Evolutionary conservation across 768 basidiomycete genomes (phyloP).

Genomic region (Suillus subalutaceus): DNA sequence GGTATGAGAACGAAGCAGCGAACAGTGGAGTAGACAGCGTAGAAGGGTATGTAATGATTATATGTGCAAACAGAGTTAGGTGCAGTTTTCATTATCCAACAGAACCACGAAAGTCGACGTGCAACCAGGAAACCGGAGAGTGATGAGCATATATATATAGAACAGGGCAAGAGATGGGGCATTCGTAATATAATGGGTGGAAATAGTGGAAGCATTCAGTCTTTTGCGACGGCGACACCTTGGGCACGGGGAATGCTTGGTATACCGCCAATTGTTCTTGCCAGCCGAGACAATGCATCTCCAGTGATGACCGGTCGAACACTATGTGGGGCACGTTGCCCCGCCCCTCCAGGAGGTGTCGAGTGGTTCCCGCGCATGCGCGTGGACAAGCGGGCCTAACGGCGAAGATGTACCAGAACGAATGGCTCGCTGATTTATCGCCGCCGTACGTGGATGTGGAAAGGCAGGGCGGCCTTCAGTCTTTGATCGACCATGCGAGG

Average conservation of each 20-base stretch:
- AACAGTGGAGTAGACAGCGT: constrained; percentile 15
- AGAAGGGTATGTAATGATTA: constrained; percentile 24
- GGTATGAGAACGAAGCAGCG: constrained; percentile 18
- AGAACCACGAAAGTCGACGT: constrained; percentile 9
- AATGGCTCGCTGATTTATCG: constrained; percentile 34
- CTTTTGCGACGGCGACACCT: constrained; percentile 28
- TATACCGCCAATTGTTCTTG: constrained; percentile 57
- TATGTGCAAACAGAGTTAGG: constrained; percentile 19
- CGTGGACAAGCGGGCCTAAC: constrained; percentile 38
- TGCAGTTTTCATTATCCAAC: constrained; percentile 21
- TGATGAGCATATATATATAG: constrained; percentile 16
- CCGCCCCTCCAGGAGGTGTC: constrained; percentile 50
- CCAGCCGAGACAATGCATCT: constrained; percentile 69
- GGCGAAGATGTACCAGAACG: constrained; percentile 51
- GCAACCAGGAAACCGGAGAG: constrained; percentile 7
- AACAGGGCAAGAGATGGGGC: constrained; percentile 13
- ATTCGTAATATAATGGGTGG: constrained; percentile 18
- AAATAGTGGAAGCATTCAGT: constrained; percentile 25
- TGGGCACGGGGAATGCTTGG: constrained; percentile 29
- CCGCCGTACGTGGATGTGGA: constrained; percentile 31
- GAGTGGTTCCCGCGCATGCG: constrained; percentile 63
- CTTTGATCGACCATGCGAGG: constrained; percentile 56
- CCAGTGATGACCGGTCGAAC: constrained; percentile 72
- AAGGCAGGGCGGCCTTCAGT: constrained; percentile 51
- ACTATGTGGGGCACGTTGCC: constrained; percentile 45